Conservation (phyloP, 495 filamentous ascomycete genomes). For the Entonaema liquescens region DNA sequence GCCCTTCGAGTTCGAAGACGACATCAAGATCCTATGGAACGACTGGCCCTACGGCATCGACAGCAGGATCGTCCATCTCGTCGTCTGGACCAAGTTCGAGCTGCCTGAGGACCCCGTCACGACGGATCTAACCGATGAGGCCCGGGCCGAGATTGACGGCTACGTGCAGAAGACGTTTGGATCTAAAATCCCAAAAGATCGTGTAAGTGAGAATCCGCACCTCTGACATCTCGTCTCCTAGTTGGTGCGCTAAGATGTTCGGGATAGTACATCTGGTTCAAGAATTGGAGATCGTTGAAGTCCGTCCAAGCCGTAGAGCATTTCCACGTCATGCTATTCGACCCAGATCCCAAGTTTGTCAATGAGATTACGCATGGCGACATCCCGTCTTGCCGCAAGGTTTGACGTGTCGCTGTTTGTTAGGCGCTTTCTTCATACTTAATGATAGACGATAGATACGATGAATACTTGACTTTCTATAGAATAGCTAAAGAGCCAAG, state of each 20-base stretch:
- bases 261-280: conserved; percentile 79
- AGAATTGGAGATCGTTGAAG: conserved; percentile 85
- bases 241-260: conserved; percentile 4
- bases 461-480: background rate
- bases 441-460: background rate
- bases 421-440: background rate
- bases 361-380: conserved; percentile 78
- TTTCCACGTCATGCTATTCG: conserved; percentile 89
- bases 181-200: conserved; percentile 48
- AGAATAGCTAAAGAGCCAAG: background rate
- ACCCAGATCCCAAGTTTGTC: conserved; percentile 74
- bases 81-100: conserved; percentile 90
- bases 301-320: conserved; percentile 89
- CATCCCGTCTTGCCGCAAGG: conserved; percentile 59
- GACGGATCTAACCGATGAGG: conserved; percentile 69
- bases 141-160: conserved; percentile 69
- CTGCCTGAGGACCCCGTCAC: conserved; percentile 69
- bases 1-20: conserved; percentile 62
- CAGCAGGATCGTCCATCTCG: conserved; percentile 76
- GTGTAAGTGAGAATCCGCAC: conserved; percentile 48
- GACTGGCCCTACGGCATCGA: conserved; percentile 94
- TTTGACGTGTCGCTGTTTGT: conserved; percentile 18
- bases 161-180: conserved; percentile 73
- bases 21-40: conserved; percentile 80
- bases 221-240: background rate